Base-by-base conservation (phyloP, 2,329 filamentous ascomycete genomes). In the Curvularia hawaiiensis region DNA sequence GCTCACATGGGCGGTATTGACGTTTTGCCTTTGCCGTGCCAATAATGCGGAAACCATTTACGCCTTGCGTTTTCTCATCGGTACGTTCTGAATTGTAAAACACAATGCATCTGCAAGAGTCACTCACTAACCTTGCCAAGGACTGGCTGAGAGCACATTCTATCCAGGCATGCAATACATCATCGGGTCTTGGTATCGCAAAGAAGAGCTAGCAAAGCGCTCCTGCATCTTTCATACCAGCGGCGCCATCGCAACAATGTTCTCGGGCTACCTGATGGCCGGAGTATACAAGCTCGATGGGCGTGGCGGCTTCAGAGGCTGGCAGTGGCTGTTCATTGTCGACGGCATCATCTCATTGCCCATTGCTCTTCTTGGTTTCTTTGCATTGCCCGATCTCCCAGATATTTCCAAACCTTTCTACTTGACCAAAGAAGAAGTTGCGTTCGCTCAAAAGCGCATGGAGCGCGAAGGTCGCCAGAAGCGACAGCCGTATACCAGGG, bases 251-350 rank as follows among this genome's bases (percentile, higher is more conserved):
- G 63, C 63, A 11, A 54, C 54, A 2, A 64, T 64, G 28, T 60
- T 64, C 41, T 61, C 57, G 14, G 79, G 79, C 5, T 81, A 79
- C 50, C 74, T 83, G 58, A 75, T 82, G 67, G 79, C 80, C 4
- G 83, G 83, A 1, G 85, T 83, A 59, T 81, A 84, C 67, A 76
- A 78, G 24, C 78, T 85, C 64, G 84, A 85, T 68, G 85, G 85
- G 71, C 85, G 84, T 64, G 83, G 84, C 63, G 83, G 81, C 18
- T 82, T 73, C n/a, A 52, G 62, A 22, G 69, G 71, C 9, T 75
- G 73, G 73, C 61, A 63, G 52, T 68, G 66, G 65, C 16, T 69
- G 2, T 67, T 68, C 46, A 55, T 66, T 7, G 62, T 66, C 18
- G 64, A 66, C 16, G 64, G 64, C 7, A 47, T 66, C 11, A 65